Base-by-base conservation (phyloP, 2,329 filamentous ascomycete genomes). In the Fusarium gaditjirri region DNA sequence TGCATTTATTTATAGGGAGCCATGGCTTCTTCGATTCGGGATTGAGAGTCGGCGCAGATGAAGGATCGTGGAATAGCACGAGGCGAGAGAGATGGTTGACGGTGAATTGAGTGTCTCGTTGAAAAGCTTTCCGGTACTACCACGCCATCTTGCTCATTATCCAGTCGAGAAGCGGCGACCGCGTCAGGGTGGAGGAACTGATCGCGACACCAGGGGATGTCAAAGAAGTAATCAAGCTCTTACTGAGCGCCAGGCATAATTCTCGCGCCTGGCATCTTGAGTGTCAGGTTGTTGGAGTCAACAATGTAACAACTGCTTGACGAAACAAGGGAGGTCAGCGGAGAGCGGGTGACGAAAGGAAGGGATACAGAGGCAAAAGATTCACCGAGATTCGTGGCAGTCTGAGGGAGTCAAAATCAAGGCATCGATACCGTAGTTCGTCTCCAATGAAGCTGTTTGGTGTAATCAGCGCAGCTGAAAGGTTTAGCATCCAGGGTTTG, bases 161-260 rank as follows among this genome's bases (percentile, higher is more conserved):
- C 31, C 2, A 35, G 0, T 14, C 31, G 2, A 5, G 47, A 17
- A 21, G 11, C 6, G 1, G 0, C 29, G 0, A 50, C 12, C 2
- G 16, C 17, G 13, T 35, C 8, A 5, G 16, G 12, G 4, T 50
- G n/a, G 2, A 35, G 13, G 17, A 35, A 25, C 2, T 56, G 29
- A 11, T 46, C 5, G 0, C 23, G 27, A 23, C 27, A 54, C 52
- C 21, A 54, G 16, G 8, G 16, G 6, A 54, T 21, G 2, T 54
- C 5, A 4, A 54, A n/a, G 14, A 27, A 44, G 0, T 35, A 16
- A 10, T 56, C 2, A 7, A 27, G 5, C 19, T 56, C 41, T 19
- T 5, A 3, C 10, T 46, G n/a, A 29, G 31, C 41, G 1, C 23
- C 23, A 0, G 53, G n/a, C 23, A 46, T 3, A 2, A 27, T 14